Base-by-base conservation (phyloP, 192 early-diverging fungal species). In the Coemansia sp. region DNA sequence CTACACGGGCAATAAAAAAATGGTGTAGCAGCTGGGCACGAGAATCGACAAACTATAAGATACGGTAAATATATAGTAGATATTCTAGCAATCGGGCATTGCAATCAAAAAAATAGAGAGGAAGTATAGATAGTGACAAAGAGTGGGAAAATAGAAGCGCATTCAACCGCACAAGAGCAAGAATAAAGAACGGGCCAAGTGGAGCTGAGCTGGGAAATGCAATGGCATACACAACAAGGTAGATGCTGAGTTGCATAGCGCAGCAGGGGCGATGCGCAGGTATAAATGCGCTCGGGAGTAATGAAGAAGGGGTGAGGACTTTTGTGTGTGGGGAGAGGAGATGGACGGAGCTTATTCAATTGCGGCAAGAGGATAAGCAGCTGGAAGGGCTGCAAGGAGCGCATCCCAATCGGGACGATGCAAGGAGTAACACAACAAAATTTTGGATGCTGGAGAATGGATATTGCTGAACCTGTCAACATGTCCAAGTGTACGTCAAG, bases 401-500 rank as follows among this genome's bases (percentile, higher is more conserved):
- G 64, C 57, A 66, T 66, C 64, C 57, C 54, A 51, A 50, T 51
- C 64, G 56, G 57, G 56, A 19, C 20, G 54, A 56, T 56, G 63
- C 63, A 46, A 21, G 22, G 39, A 10, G 56, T 29, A 31, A 20
- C 56, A 30, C 56, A 31, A 57, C 56, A 57, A 57, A 27, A 65
- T 11, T n/a, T 53, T 66, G 39, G 39, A 51, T 63, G 55, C 68
- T 63, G 54, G 27, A 54, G 61, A 58, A 70, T 64, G 56, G 68
- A 57, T 10, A 51, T 63, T 32, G 63, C 32, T 55, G 63, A 64
- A 6, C 51, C 22, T 32, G 55, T 59, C 50, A 29, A 57, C 64
- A 66, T 66, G 56, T 66, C 64, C 64, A 59, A 66, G 53, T 67
- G 33, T 46, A 54, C 17, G 25, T 29, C 17, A 19, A 10, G 58